These are phyloP conservation scores for Erysimum cheiranthoides DNA, from an alignment of 345 rosid genomes.

Conservation along the genomic window DNA sequence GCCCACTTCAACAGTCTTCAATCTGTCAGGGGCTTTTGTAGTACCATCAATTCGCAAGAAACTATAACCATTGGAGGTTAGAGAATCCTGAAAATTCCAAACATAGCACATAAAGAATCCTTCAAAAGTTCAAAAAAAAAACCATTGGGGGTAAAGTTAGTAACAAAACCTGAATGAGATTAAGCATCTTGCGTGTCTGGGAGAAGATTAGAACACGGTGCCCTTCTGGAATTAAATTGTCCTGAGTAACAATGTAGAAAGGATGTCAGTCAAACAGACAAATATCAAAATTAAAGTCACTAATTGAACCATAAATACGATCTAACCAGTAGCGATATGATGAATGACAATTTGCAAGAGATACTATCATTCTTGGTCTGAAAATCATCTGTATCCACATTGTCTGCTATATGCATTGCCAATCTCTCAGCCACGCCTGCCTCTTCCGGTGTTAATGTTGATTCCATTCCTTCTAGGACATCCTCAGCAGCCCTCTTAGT, in stretches of 20 bases:
- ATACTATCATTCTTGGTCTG: constrained; percentile 75
- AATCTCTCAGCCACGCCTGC: constrained; percentile 81
- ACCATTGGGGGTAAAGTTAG: constrained; percentile 31
- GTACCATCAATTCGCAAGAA: constrained; percentile 94
- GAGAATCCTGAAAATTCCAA: constrained; percentile 65
- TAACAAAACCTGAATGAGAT: constrained; percentile 87
- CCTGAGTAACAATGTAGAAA: constrained; percentile 53
- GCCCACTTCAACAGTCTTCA: constrained; percentile 82
- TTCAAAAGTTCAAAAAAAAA: constrained; percentile 9
- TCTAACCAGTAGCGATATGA: constrained; percentile 76
- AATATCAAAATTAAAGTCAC: constrained; percentile 26
- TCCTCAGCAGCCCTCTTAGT: constrained; percentile 56
- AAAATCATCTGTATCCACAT: constrained; percentile 72
- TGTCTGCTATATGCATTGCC: constrained; percentile 90
- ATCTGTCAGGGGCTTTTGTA: constrained; percentile 84
- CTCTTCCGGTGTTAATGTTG: constrained; percentile 82
- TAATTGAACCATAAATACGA: constrained; percentile 21
- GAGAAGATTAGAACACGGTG: constrained; percentile 95
- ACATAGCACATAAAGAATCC: constrained; percentile 18
- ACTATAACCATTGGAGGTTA: constrained; percentile 63
- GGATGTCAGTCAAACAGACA: constrained; percentile 26
- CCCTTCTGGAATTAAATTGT: constrained; percentile 81
- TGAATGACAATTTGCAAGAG: constrained; percentile 95
- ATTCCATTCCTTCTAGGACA: constrained; percentile 92
- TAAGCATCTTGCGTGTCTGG: constrained; percentile 97